Evolutionary conservation across 176 grass and related monocot species (phyloP).

Genomic region (Avena sativa): DNA sequence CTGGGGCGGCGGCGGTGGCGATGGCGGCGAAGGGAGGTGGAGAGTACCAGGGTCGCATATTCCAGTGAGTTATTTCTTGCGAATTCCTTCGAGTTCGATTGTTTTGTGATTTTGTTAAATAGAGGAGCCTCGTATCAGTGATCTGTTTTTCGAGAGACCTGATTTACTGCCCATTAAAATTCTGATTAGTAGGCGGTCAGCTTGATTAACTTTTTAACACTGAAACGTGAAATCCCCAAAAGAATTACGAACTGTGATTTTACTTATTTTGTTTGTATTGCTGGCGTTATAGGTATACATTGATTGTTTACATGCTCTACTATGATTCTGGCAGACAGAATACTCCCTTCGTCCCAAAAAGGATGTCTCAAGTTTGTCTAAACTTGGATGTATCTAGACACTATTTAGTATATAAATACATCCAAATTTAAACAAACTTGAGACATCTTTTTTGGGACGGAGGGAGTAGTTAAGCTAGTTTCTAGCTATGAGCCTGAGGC

Average conservation of each 20-base stretch:
- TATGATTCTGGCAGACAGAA: not conserved
- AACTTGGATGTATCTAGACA: no score
- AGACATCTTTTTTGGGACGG: no score
- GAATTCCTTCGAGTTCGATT: not conserved
- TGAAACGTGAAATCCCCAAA: not conserved
- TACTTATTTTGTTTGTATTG: slow-evolving; percentile 13
- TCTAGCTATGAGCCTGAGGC: not conserved
- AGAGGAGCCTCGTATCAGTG: not conserved
- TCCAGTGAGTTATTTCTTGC: slow-evolving; percentile 74
- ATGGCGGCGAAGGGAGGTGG: slow-evolving; percentile 24
- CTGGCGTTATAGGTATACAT: not conserved
- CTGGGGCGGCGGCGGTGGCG: slow-evolving; percentile 5
- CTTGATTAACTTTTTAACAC: not conserved
- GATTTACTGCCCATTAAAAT: slow-evolving; percentile 15
- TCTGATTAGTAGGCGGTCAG: not conserved
- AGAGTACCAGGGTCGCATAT: slow-evolving; percentile 82
- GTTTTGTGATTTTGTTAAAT: not conserved
- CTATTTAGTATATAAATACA: no score
- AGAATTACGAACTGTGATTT: not conserved
- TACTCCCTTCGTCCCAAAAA: no score
- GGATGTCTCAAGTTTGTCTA: no score
- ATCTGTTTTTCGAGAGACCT: not conserved
- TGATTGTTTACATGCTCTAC: not conserved
- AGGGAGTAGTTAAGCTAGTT: not conserved
- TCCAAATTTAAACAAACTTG: no score